Evolutionary conservation across 2,329 filamentous ascomycete genomes (phyloP), one percentile per base, ranked within the genome.

Genomic region (Pseudopithomyces chartarum): DNA sequence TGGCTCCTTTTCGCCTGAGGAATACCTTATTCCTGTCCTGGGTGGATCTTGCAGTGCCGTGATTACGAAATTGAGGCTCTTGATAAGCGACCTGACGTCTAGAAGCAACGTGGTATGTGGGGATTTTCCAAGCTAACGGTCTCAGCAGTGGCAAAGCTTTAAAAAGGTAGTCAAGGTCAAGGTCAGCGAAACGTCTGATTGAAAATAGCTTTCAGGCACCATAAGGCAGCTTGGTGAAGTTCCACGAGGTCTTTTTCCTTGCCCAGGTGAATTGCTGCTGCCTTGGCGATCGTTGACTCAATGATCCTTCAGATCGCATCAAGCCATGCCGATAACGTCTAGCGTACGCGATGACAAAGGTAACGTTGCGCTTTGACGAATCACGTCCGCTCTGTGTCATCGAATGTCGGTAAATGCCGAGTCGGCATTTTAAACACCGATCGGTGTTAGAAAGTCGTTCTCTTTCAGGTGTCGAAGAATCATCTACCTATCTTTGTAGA

Each of bases 181-280:
- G n/a, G 4, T 39, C 47, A 38, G 39, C 17, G 13, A 40, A 5
- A 17, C 19, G 12, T 13, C 23, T 13, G 19, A 38, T 48, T 15
- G 26, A 29, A 29, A 40, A 19, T 34, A 22, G 22, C 3, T 26
- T 6, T 17, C 47, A 32, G 34, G 34, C 47, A 32, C 20, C 15
- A 17, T 2, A 13, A 50, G 22, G 13, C 7, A 6, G 34, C 39
- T 22, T 50, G 46, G 19, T 17, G 13, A 19, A 20, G 32, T 34
- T 48, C 32, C 20, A 22, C 8, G 33, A 26, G 20, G 44, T 36
- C 29, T 36, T 36, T 13, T 29, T 29, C 22, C 15, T n/a, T n/a
- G n/a, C n/a, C n/a, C n/a, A n/a, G n/a, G n/a, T 40, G 19, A 50
- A 50, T 39, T 39, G 47, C 29, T 50, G 47, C 34, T 50, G 47